A percentile compares a stretch with the other conserved stretches of the same genome.
Evolutionary conservation across 2,329 filamentous ascomycete genomes (phyloP).

Genomic region (Zymoseptoria crescenta): DNA sequence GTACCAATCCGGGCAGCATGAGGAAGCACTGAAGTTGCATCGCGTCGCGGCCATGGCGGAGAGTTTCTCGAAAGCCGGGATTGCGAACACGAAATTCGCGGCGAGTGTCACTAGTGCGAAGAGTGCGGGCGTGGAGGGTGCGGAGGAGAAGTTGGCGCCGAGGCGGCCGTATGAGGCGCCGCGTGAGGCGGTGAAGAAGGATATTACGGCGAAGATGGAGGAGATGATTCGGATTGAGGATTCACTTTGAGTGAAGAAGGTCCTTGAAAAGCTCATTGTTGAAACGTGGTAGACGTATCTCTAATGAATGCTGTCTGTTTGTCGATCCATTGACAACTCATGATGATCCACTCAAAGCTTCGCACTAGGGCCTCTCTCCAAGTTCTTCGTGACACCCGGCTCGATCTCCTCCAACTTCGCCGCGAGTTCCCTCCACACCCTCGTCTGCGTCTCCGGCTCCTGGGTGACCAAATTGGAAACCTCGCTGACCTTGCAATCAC

Average conservation of each 20-base stretch:
- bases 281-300: not conserved
- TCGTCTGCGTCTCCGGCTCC: conserved; percentile 30
- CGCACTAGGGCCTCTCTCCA: not conserved
- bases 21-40: conserved; percentile 52
- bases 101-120: conserved; percentile 52
- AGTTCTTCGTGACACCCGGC: conserved; percentile 23
- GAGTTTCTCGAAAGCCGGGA: conserved; percentile 55
- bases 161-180: conserved; percentile 53
- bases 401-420: conserved; percentile 33
- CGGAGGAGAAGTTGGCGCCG: conserved; percentile 51
- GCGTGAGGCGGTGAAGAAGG: conserved; percentile 37
- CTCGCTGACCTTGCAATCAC: conserved; percentile 25
- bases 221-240: conserved; percentile 37
- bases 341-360: not conserved
- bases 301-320: not conserved
- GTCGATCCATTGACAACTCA: not conserved
- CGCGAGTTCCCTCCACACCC: conserved; percentile 35
- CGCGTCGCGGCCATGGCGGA: conserved; percentile 54
- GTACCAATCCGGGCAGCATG: conserved; percentile 47
- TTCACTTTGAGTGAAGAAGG: conserved; percentile 13
- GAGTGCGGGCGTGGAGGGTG: conserved; percentile 52
- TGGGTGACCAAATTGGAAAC: conserved; percentile 31
- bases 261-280: not conserved
- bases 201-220: conserved; percentile 35
- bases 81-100: conserved; percentile 58